Evolutionary conservation across 805 yeast genomes (phyloP).

Genomic region (Candida vartiovaarae): DNA sequence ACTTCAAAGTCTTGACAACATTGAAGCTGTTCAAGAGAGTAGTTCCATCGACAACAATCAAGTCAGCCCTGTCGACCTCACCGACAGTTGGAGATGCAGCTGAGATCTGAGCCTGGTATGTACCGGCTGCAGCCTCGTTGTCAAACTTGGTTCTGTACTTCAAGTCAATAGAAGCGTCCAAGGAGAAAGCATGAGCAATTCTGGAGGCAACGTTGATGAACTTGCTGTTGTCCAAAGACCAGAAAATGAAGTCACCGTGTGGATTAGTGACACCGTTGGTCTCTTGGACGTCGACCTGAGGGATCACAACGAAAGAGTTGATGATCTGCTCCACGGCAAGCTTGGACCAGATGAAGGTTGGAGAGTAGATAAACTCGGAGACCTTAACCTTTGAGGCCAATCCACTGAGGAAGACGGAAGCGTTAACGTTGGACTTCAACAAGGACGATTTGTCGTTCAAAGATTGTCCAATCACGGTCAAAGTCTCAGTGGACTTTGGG

Average conservation of each 20-base stretch:
- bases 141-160: conserved; percentile 62
- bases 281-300: conserved; percentile 9
- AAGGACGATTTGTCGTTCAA: conserved; percentile 29
- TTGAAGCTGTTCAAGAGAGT: conserved; percentile 50
- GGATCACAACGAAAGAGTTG: conserved; percentile 32
- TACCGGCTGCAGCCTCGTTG: conserved; percentile 66
- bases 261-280: conserved; percentile 6
- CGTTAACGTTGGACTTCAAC: conserved; percentile 65
- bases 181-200: conserved; percentile 62
- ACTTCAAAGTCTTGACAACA: conserved; percentile 51
- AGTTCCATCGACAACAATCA: conserved; percentile 57
- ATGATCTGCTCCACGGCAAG: conserved; percentile 44
- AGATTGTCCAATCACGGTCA: conserved; percentile 66
- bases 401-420: conserved; percentile 51
- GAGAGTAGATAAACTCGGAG: conserved; percentile 45
- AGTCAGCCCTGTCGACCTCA: conserved; percentile 51
- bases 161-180: conserved; percentile 47
- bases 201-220: conserved; percentile 51
- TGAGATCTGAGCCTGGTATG: conserved; percentile 54
- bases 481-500: conserved; percentile 48
- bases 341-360: conserved; percentile 50
- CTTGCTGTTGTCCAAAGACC: conserved; percentile 62
- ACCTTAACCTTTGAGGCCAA: conserved; percentile 29
- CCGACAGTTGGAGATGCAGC: conserved; percentile 12
- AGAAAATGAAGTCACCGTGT: conserved; percentile 38